These are phyloP conservation scores for Cylindrotheca closterium DNA, from an alignment of 108 stramenopile genomes.

Conservation along the genomic window DNA sequence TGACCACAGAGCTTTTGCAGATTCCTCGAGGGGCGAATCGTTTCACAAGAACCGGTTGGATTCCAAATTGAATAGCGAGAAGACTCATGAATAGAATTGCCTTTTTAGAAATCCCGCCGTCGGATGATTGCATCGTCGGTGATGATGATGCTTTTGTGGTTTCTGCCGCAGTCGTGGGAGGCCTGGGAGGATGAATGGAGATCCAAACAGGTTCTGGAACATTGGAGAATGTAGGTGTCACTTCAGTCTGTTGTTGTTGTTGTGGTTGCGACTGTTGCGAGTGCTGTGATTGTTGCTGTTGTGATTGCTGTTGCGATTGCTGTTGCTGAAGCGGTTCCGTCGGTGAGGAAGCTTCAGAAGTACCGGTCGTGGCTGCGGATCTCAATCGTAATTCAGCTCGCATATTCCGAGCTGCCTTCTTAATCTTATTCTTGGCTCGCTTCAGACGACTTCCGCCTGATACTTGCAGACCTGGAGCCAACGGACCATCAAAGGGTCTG, in stretches of 20 bases:
- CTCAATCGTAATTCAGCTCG: too few relatives aligned
- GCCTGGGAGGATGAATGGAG: background rate
- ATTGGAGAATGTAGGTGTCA: background rate
- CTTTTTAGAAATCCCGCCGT: background rate
- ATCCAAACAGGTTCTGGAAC: background rate
- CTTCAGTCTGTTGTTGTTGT: background rate
- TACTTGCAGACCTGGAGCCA: background rate
- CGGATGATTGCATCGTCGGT: too few relatives aligned
- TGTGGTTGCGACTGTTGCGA: background rate
- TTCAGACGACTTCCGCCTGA: background rate
- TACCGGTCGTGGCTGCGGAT: background rate
- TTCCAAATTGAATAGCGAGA: constrained; percentile 82
- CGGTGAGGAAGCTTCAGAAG: background rate
- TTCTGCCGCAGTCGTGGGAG: background rate
- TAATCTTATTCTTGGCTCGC: background rate
- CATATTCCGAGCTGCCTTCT: background rate
- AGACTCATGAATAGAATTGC: constrained; percentile 55
- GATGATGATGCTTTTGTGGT: background rate
- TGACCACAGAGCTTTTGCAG: constrained; percentile 58
- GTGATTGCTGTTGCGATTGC: background rate
- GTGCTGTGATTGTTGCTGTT: background rate
- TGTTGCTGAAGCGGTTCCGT: too few relatives aligned
- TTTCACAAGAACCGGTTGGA: constrained; percentile 76
- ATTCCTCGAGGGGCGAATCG: constrained; percentile 54
- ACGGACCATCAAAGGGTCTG: background rate